Base-by-base conservation (phyloP, 495 filamentous ascomycete genomes). In the Bacidia rubella region DNA sequence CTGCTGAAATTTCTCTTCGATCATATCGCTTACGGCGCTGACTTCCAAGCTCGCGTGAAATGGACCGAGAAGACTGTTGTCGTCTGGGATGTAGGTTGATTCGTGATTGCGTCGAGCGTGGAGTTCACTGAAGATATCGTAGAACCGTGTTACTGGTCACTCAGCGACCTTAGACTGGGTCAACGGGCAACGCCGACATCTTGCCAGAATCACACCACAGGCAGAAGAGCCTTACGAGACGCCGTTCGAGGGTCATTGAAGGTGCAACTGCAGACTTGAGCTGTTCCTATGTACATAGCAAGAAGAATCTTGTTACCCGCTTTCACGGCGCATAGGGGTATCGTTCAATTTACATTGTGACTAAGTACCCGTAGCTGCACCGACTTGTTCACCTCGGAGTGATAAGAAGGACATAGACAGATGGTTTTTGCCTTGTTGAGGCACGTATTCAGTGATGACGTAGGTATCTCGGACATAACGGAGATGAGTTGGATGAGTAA, bases 1-100 rank as follows among this genome's bases (percentile, higher is more conserved):
- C 68, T 90, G 17, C 70, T 92, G 55, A 89, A 92, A 59, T 95
- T 94, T 70, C 70, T 96, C 11, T 92, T 86, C 70, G 80, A 90
- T 64, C 89, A 95, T 62, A 81, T 93, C 38, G 78, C 83, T 3
- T 79, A 74, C 22, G 85, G 89, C 15, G 79, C 83, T 58, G 88
- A 95, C 68, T 90, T 92, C 73, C 90, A 96, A 60, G 81, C 79
- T 9, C 74, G 90, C n/a, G 80, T 96, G 46, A 80, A 83, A 57
- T 95, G 87, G 87, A 77, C 83, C 57, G 75, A 79, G 11, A 76
- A 78, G 35, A 92, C 86, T 2, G 88, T 95, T 22, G 85, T 95
- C 9, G 82, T 95, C 11, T 94, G 88, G 80, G 89, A 95, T 70
- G 71, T 73, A 65, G 66, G 71, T 65, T n/a, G 19, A 24, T 1